phyloP scores from a whole-genome alignment of 2,329 filamentous ascomycete species.

The Hypoxylon sp. region DNA sequence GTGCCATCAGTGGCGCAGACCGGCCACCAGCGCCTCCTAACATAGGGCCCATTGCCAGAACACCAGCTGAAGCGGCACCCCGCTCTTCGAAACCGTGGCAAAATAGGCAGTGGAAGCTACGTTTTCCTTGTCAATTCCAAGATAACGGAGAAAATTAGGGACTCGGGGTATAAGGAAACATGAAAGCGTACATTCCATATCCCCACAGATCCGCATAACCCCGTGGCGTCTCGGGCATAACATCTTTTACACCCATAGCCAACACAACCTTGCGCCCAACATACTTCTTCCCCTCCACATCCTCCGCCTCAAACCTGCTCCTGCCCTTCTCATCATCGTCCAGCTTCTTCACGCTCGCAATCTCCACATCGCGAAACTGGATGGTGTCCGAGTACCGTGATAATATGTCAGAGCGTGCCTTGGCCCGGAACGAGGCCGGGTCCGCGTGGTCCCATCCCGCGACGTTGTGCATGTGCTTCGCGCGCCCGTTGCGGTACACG shows the following conservation, averaged over 20 bases:
- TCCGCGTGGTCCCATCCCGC: constrained; percentile 48
- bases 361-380: constrained; percentile 42
- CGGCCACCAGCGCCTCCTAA: constrained; percentile 43
- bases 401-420: constrained; percentile 40
- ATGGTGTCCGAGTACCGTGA: constrained; percentile 42
- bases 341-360: constrained; percentile 40
- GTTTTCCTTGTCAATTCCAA: neutral
- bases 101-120: constrained; percentile 70
- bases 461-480: constrained; percentile 63
- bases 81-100: constrained; percentile 73
- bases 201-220: constrained; percentile 71
- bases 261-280: constrained; percentile 68
- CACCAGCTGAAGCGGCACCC: constrained; percentile 61
- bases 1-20: constrained; percentile 47
- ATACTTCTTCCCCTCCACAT: constrained; percentile 61
- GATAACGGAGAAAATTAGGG: neutral
- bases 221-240: constrained; percentile 62
- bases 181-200: constrained; percentile 60
- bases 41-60: constrained; percentile 61
- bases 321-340: constrained; percentile 7
- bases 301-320: constrained; percentile 53
- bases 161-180: constrained; percentile 22
- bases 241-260: constrained; percentile 67
- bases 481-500: constrained; percentile 59
- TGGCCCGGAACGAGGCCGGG: constrained; percentile 38